Evolutionary conservation across 495 filamentous ascomycete genomes (phyloP), one percentile per base, ranked within the genome.

Genomic region (Ramalina intermedia): DNA sequence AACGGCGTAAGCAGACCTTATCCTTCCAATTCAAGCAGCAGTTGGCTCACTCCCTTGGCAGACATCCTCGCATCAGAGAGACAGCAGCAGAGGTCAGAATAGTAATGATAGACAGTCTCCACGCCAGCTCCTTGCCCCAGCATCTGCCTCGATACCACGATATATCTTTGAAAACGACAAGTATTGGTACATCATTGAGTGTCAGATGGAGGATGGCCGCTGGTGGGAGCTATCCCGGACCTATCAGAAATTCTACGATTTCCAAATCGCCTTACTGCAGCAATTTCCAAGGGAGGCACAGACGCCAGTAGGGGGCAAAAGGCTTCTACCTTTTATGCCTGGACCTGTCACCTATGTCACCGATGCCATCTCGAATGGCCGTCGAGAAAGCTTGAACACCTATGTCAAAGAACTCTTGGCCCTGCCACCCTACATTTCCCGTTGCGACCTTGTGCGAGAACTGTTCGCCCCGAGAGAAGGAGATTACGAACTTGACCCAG

Each of bases 181-280:
- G 56, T 98, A 96, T 62, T 96, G 91, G 87, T 98, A 96, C 61
- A 84, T 94, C 46, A 87, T 98, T 48, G 90, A 96, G 59, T 86
- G 84, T 23, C 71, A 79, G 55, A 80, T 98, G 68, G 88, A 94
- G 54, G 88, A 96, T 61, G 89, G 87, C 36, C 78, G 82, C 40
- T 81, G 84, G 57, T 96, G 90, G 88, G 87, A 93, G 60, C 67
- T 98, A 39, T 87, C 85, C 43, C 78, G 91, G 43, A 91, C 88
- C 58, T 98, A 98, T 59, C 86, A 95, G 60, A 93, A 98, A 62
- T 98, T 98, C 61, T 98, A 96, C 64, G 91, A 96, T 60, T 94
- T 96, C 66, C 91, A 98, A 63, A 96, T 96, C 61, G 81, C 85
- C 16, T 81, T 98, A 6, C 72, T 98, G 40, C 89, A 86, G 37